Evolutionary conservation across 805 yeast genomes (phyloP), one percentile per base, ranked within the genome.

Genomic region (Ogataea siamensis): DNA sequence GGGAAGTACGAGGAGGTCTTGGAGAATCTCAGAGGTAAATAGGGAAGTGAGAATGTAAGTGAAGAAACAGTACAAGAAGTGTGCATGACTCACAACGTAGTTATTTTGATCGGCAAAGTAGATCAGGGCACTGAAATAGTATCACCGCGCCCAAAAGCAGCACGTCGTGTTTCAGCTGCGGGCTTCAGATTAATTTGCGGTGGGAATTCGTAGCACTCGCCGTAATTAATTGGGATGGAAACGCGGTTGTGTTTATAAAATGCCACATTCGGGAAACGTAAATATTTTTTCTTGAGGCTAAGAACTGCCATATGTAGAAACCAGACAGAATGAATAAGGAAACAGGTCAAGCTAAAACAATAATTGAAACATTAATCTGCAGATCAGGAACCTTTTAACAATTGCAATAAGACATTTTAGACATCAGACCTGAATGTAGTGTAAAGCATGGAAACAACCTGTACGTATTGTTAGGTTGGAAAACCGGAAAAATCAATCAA

Each of bases 1-100:
- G 91, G 91, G 10, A 80, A 80, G 55, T 85, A 71, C 55, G 76
- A 78, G 43, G 77, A 78, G 45, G 71, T 83, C 33, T 63, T 84
- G 42, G 79, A 78, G 38, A 78, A 78, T 50, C 62, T 79, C 38
- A 42, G 37, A 33, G 32, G 28, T 16, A 32, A 38, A 20, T 40
- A 45, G 33, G 13, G 11, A 11, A 15, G 32, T 21, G 10, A 17
- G 19, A 32, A 32, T 32, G 27, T n/a, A 28, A 28, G 31, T 17
- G 14, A 28, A 17, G 21, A 28, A 28, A 22, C 10, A 7, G n/a
- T 3, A 22, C 8, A 22, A 5, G 25, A 19, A 19, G 24, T n/a
- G 25, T 22, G 25, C 13, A 7, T n/a, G 24, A 22, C 25, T 5
- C 13, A 11, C 13, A 22, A 11, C n/a, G 25, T 9, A 22, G 25